Evolutionary conservation across 768 basidiomycete species (phyloP).

Genomic region (Leccinum imitatum): DNA sequence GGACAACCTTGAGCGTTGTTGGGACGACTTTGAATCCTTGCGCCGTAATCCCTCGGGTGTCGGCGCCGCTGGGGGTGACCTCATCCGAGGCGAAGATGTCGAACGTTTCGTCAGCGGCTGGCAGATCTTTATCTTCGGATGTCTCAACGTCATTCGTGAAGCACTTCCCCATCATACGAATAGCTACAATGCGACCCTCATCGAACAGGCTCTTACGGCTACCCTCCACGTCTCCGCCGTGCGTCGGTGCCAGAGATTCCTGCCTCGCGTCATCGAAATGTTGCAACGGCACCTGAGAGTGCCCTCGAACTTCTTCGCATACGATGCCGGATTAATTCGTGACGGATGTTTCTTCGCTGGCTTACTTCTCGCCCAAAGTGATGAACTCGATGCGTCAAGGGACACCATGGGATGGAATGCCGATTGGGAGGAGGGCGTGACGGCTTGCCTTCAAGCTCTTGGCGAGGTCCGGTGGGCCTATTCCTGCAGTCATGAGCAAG

Average conservation of each 20-base stretch:
- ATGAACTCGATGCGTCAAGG: slow-evolving; percentile 31
- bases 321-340: slow-evolving; percentile 82
- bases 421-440: slow-evolving; percentile 35
- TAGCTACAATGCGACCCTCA: slow-evolving; percentile 39
- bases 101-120: slow-evolving; percentile 78
- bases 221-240: slow-evolving; percentile 49
- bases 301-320: slow-evolving; percentile 62
- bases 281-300: slow-evolving; percentile 48
- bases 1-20: slow-evolving; percentile 77
- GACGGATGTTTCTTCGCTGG: slow-evolving; percentile 92
- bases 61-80: slow-evolving; percentile 34
- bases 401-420: slow-evolving; percentile 25
- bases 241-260: slow-evolving; percentile 45
- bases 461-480: slow-evolving; percentile 80
- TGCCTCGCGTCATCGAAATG: slow-evolving; percentile 52
- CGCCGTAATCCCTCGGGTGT: slow-evolving; percentile 45
- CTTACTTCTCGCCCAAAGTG: slow-evolving; percentile 64
- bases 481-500: slow-evolving; percentile 71
- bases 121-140: slow-evolving; percentile 93
- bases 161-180: slow-evolving; percentile 56
- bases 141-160: slow-evolving; percentile 86
- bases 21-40: slow-evolving; percentile 79
- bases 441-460: slow-evolving; percentile 71
- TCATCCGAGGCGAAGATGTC: slow-evolving; percentile 50
- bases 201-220: slow-evolving; percentile 45